Evolutionary conservation across 495 filamentous ascomycete species (phyloP), one percentile per base, ranked within the genome.

Genomic region (Hapsidospora chrysogenum): DNA sequence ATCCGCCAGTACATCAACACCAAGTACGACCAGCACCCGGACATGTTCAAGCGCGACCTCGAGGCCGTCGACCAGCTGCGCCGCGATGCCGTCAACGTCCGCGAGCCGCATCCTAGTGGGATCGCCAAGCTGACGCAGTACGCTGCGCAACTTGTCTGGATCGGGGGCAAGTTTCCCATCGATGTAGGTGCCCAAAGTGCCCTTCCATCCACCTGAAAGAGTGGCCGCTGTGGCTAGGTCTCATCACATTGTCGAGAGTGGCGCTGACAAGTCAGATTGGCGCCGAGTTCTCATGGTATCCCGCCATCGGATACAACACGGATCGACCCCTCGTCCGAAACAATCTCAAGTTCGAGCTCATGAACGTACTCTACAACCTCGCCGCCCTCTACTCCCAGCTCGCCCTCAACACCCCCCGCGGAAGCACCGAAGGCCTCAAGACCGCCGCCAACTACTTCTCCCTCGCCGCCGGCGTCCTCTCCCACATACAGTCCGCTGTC

Each of bases 21-120:
- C 50, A 95, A 96, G 69, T 97, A 97, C 78, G 89, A 96, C 57
- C 89, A 97, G 52, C 89, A 94, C 54, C 89, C 92, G 36, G 84
- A 93, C 54, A 93, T 95, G 85, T 97, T 97, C 56, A 70, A 75
- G 41, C 66, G 80, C 33, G 89, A 97, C 58, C 69, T 97, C 27
- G 69, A 89, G 36, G 68, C 78, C 40, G 84, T 97, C 51, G 85
- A 97, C 50, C 63, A 71, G 31, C 51, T 96, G 33, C 73, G 89
- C 9, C 70, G 62, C 31, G 81, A 86, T 40, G 89, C 89, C 29
- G 59, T 95, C 39, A 78, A 85, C 54, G 78, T 87, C 9, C 74
- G 79, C 37, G 89, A 96, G 45, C 73, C 89, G 10, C 89, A 97
- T 55, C 57, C 72, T n/a, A 92, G 78, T 49, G 92, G 89, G 17